These are phyloP conservation scores for Saccharomyces hybrid DNA, from an alignment of 1,139 yeast species.

Conservation along the genomic window DNA sequence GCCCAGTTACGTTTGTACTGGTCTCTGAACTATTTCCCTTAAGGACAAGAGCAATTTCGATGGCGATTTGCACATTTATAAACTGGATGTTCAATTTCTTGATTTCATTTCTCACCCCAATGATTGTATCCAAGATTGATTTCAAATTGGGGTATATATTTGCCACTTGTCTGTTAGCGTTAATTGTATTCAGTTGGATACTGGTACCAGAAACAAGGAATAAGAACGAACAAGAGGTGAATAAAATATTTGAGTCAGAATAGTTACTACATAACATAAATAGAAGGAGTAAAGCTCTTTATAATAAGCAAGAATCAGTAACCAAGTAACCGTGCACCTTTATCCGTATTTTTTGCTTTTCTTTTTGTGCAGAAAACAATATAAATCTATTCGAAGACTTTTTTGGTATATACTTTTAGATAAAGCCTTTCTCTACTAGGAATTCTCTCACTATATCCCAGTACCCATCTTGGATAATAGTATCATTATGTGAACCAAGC, in stretches of 20 bases:
- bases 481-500: conserved; percentile 70
- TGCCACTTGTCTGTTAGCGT: conserved; percentile 52
- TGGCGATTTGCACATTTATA: conserved; percentile 64
- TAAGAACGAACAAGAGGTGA: conserved; percentile 58
- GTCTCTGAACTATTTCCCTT: conserved; percentile 73
- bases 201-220: conserved; percentile 70
- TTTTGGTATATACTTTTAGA: conserved; percentile 3
- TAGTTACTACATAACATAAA: conserved; percentile 37
- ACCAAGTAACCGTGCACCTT: neutral
- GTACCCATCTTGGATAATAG: conserved; percentile 62
- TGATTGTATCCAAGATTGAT: conserved; percentile 46
- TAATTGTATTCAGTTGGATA: conserved; percentile 51
- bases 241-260: conserved; percentile 18
- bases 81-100: conserved; percentile 74
- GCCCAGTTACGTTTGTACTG: conserved; percentile 70
- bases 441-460: conserved; percentile 65
- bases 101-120: conserved; percentile 65
- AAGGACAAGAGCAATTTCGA: conserved; percentile 66
- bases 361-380: neutral
- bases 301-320: neutral
- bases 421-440: conserved; percentile 31
- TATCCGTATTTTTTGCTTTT: neutral
- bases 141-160: conserved; percentile 65
- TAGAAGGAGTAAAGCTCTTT: conserved; percentile 13
- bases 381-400: neutral